Conservation (phyloP, 768 basidiomycete species). For the Suillus clintonianus region DNA sequence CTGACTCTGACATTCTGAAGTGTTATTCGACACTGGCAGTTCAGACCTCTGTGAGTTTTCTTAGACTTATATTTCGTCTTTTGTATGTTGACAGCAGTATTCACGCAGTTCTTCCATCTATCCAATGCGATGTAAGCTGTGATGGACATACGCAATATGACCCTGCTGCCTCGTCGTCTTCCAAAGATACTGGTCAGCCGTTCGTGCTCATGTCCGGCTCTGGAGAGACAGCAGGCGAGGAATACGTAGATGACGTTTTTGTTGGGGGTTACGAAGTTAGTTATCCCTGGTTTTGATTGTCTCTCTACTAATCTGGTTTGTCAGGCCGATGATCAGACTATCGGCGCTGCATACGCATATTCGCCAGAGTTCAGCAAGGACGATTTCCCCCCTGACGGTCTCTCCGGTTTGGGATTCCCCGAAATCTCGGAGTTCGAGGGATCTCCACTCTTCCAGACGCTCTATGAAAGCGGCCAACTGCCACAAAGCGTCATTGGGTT, state of each 20-base stretch:
- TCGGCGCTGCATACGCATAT: slow-evolving; percentile 38
- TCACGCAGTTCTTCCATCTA: slow-evolving; percentile 33
- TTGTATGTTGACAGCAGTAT: neutral
- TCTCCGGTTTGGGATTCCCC: slow-evolving; percentile 42
- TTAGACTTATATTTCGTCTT: too few species aligned
- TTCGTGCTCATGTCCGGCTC: slow-evolving; percentile 41
- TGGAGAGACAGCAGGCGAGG: slow-evolving; percentile 31
- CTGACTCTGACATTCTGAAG: slow-evolving; percentile 19
- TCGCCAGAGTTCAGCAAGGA: slow-evolving; percentile 26
- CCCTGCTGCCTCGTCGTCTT: slow-evolving; percentile 23
- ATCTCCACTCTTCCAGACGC: slow-evolving; percentile 41
- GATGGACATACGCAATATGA: slow-evolving; percentile 29
- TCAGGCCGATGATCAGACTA: slow-evolving; percentile 34
- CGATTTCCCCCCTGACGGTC: slow-evolving; percentile 34
- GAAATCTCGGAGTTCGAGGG: slow-evolving; percentile 34
- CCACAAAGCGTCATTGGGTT: slow-evolving; percentile 41
- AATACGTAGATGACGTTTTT: slow-evolving; percentile 38
- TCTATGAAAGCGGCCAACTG: slow-evolving; percentile 32
- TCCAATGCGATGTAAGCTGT: slow-evolving; percentile 24
- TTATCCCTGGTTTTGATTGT: neutral
- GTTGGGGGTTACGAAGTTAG: slow-evolving; percentile 34
- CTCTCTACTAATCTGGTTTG: neutral
- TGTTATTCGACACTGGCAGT: slow-evolving; percentile 54
- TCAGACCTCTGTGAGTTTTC: slow-evolving; percentile 38
- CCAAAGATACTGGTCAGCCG: slow-evolving; percentile 9